Percentiles rank a stretch among this genome's conserved stretches.
phyloP scores from a whole-genome alignment of 2,329 filamentous ascomycete genomes.

The Xylaria digitata region DNA sequence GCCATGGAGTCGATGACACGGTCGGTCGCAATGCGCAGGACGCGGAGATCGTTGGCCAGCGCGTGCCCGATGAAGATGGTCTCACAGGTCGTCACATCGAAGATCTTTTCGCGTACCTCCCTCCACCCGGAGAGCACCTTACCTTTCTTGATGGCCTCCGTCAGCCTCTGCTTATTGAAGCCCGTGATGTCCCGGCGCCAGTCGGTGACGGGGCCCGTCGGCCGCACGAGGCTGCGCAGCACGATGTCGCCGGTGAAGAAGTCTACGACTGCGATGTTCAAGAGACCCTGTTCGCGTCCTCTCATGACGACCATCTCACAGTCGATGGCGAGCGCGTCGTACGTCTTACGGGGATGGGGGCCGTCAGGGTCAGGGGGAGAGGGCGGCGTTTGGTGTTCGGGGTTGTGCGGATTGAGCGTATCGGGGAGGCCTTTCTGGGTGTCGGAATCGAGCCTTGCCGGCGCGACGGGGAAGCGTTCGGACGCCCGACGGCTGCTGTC shows the following conservation, averaged over 20 bases:
- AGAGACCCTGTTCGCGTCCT: slow-evolving; percentile 5
- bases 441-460: not conserved
- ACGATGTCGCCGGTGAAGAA: slow-evolving; percentile 20
- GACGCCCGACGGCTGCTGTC: slow-evolving; percentile 1
- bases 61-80: slow-evolving; percentile 26
- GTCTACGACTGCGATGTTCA: slow-evolving; percentile 14
- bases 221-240: slow-evolving; percentile 10
- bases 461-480: slow-evolving; percentile 18
- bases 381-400: slow-evolving; percentile 10
- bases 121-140: slow-evolving; percentile 11
- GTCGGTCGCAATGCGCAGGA: slow-evolving; percentile 25
- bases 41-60: slow-evolving; percentile 13
- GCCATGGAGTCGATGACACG: slow-evolving; percentile 20
- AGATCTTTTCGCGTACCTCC: slow-evolving; percentile 16
- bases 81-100: slow-evolving; percentile 10
- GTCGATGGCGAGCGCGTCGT: slow-evolving; percentile 19
- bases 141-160: not conserved
- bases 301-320: slow-evolving; percentile 14
- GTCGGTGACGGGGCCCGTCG: slow-evolving; percentile 4
- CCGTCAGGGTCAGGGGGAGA: not conserved
- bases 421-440: not conserved
- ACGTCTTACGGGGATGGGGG: not conserved
- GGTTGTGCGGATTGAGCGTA: slow-evolving; percentile 13
- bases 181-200: slow-evolving; percentile 16
- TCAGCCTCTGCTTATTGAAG: slow-evolving; percentile 4